These are phyloP conservation scores for Rhizophagus clarus DNA, from an alignment of 192 early-diverging fungal genomes.

Conservation along the genomic window DNA sequence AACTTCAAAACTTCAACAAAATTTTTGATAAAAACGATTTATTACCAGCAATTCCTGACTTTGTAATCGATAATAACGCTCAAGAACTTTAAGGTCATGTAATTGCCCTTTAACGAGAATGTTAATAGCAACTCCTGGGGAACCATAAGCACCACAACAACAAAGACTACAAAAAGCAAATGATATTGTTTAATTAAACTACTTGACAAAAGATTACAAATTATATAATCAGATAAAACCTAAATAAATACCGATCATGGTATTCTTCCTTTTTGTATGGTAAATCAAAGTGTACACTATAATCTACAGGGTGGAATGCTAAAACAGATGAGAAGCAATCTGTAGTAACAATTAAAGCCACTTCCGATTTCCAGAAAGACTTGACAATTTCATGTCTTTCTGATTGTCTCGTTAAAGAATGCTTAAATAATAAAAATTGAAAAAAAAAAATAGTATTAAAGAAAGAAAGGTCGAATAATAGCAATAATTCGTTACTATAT, in stretches of 20 bases:
- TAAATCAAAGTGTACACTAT: slow-evolving; percentile 28
- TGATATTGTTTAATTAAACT: neutral
- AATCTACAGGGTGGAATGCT: slow-evolving; percentile 7
- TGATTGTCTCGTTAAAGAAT: slow-evolving; percentile 9
- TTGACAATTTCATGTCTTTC: slow-evolving; percentile 20
- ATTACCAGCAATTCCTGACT: slow-evolving; percentile 22
- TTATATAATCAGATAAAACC: neutral
- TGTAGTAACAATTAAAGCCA: neutral
- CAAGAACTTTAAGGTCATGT: slow-evolving; percentile 15
- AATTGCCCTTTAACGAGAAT: neutral
- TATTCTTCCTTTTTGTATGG: slow-evolving; percentile 24
- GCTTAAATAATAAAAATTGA: neutral
- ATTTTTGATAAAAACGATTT: neutral
- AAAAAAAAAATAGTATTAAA: neutral
- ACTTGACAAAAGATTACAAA: neutral
- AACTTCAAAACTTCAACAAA: neutral
- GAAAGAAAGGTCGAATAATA: neutral
- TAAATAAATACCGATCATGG: slow-evolving; percentile 23
- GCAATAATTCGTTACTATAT: neutral
- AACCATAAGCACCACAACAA: slow-evolving; percentile 24
- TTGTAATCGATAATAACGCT: slow-evolving; percentile 24
- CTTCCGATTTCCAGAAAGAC: slow-evolving; percentile 1
- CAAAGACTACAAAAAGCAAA: neutral
- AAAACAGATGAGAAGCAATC: slow-evolving; percentile 12
- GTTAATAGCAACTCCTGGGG: neutral